A percentile compares a stretch with the other conserved stretches of the same genome.
phyloP scores from a whole-genome alignment of 1,284 basidiomycete species.

The Malassezia nana region DNA sequence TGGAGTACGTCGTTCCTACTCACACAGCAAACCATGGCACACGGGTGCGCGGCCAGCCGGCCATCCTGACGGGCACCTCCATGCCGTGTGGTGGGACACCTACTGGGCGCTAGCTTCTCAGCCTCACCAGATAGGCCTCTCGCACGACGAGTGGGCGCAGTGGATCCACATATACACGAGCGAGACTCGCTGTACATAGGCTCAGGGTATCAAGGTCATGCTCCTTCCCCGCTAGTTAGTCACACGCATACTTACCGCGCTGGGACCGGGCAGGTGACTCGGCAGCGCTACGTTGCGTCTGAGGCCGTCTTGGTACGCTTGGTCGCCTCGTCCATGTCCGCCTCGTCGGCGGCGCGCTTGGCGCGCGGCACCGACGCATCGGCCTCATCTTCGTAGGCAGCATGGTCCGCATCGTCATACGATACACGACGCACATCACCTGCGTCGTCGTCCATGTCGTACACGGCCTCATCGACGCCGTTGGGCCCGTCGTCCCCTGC shows the following conservation, averaged over 20 bases:
- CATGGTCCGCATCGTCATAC: slow-evolving; percentile 2
- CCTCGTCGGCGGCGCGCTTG: neutral
- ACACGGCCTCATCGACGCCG: slow-evolving; percentile 7
- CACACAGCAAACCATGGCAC: slow-evolving; percentile 31
- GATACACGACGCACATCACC: neutral
- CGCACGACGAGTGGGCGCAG: neutral
- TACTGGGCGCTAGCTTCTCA: slow-evolving; percentile 13
- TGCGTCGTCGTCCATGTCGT: slow-evolving; percentile 10
- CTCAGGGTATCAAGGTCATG: neutral
- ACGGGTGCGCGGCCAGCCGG: slow-evolving; percentile 17
- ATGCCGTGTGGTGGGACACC: slow-evolving; percentile 36
- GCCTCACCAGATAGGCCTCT: neutral
- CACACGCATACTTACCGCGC: neutral
- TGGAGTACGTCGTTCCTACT: slow-evolving; percentile 16
- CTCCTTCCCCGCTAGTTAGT: neutral
- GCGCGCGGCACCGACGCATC: neutral
- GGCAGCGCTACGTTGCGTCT: neutral
- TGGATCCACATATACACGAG: neutral
- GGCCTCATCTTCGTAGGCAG: neutral
- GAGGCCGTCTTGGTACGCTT: neutral
- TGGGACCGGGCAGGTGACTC: neutral
- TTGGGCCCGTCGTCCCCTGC: slow-evolving; percentile 6
- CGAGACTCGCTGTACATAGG: neutral
- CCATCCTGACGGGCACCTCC: slow-evolving; percentile 21
- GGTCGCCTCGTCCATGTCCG: neutral